A percentile compares a stretch with the other conserved stretches of the same genome.
Evolutionary conservation across 768 basidiomycete species (phyloP).

Genomic region (Termitomyces sp.): DNA sequence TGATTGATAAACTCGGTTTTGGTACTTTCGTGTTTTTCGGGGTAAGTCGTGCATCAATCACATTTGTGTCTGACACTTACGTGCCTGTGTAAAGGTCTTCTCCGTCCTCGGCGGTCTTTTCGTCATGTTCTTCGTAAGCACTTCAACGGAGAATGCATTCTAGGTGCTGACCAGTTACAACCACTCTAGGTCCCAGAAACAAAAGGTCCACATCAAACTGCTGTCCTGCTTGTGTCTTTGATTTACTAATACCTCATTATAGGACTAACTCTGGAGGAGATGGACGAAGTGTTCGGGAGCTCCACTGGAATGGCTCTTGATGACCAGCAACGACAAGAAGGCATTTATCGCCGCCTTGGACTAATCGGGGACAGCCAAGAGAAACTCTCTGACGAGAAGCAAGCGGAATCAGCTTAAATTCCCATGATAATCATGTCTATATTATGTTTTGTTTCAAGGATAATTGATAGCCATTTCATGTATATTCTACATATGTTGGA

Average conservation of each 20-base stretch:
- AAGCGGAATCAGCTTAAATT: not conserved
- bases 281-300: slow-evolving; percentile 75
- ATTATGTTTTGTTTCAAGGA: not conserved
- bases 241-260: not conserved
- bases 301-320: slow-evolving; percentile 47
- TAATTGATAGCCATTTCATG: too few species aligned
- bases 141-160: not conserved
- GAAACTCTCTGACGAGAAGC: slow-evolving; percentile 9
- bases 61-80: not conserved
- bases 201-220: slow-evolving; percentile 46
- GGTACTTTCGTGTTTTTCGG: slow-evolving; percentile 81
- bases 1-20: slow-evolving; percentile 61
- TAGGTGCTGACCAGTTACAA: not conserved
- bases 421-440: not conserved
- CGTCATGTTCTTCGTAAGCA: slow-evolving; percentile 56
- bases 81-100: slow-evolving; percentile 38
- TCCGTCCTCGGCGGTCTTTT: slow-evolving; percentile 68
- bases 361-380: slow-evolving; percentile 29
- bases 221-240: not conserved
- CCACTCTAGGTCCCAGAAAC: slow-evolving; percentile 61
- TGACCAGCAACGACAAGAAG: slow-evolving; percentile 45
- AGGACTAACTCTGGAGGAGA: slow-evolving; percentile 69
- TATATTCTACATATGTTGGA: too few species aligned
- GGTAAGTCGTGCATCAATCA: slow-evolving; percentile 28
- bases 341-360: slow-evolving; percentile 63